phyloP scores from a whole-genome alignment of 164 flowering plant species.

The Buxus sempervirens region DNA sequence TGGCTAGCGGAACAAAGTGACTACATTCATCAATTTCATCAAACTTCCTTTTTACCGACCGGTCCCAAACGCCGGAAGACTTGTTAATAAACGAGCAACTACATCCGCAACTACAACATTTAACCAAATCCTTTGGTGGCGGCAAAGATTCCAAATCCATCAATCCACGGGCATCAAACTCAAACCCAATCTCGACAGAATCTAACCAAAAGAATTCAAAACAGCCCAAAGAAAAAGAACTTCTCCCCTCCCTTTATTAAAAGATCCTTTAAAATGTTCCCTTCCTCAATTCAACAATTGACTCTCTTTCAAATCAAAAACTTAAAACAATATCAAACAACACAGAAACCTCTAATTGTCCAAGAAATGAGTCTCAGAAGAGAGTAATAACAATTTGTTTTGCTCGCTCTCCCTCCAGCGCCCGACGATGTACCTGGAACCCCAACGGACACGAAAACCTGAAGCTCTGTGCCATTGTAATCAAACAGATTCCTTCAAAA shows the following conservation, averaged over 20 bases:
- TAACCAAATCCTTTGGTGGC: conserved; percentile 27
- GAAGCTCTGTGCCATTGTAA: not conserved
- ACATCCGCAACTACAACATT: conserved; percentile 63
- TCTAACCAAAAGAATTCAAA: not conserved
- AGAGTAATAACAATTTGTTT: not conserved
- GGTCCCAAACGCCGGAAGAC: conserved; percentile 34
- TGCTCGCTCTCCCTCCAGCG: not conserved
- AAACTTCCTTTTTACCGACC: conserved; percentile 68
- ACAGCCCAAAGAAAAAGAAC: not conserved
- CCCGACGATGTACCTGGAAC: not conserved
- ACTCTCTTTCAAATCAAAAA: conserved; percentile 10
- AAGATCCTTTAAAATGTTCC: conserved; percentile 3
- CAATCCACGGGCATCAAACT: conserved; percentile 22
- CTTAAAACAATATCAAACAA: not conserved
- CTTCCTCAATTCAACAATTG: conserved; percentile 11
- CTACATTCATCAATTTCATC: conserved; percentile 44
- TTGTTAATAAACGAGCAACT: conserved; percentile 29
- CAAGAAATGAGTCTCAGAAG: not conserved
- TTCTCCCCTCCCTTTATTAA: not conserved
- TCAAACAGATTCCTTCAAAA: not conserved
- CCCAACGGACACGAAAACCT: not conserved
- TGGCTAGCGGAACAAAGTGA: conserved; percentile 16
- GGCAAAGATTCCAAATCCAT: conserved; percentile 45
- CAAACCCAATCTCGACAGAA: conserved; percentile 9
- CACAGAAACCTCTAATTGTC: not conserved